phyloP scores from a whole-genome alignment of 1,139 yeast genomes.

The Kurtzmaniella natalensis region DNA sequence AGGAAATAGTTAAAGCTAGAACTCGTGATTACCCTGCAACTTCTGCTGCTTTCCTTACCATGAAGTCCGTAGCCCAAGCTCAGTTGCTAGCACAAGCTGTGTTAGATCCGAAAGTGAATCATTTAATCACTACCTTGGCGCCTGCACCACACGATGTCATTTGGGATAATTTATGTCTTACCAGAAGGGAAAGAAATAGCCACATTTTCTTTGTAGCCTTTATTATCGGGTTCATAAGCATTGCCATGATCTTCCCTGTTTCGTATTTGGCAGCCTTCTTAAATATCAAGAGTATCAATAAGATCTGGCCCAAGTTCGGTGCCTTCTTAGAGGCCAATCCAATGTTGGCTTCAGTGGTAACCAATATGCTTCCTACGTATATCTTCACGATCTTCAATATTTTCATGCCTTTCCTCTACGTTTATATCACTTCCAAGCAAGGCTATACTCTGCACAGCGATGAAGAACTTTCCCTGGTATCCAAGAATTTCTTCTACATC shows the following conservation, averaged over 20 bases:
- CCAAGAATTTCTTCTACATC: constrained; percentile 79
- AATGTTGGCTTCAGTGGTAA: constrained; percentile 59
- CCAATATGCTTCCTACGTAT: constrained; percentile 76
- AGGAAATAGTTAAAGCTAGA: constrained; percentile 53
- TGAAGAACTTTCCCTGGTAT: constrained; percentile 70
- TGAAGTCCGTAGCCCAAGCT: constrained; percentile 82
- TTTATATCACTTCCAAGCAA: constrained; percentile 63
- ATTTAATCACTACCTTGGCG: constrained; percentile 68
- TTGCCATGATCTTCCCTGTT: constrained; percentile 70
- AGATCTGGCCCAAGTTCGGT: constrained; percentile 72
- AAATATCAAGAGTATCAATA: constrained; percentile 62
- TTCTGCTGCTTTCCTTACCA: constrained; percentile 69
- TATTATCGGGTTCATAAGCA: constrained; percentile 58
- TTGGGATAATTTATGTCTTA: constrained; percentile 70
- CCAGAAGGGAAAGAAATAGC: constrained; percentile 51
- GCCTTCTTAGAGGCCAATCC: constrained; percentile 52
- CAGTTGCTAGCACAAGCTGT: constrained; percentile 90
- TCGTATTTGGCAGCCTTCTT: constrained; percentile 68
- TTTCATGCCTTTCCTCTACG: constrained; percentile 70
- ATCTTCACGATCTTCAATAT: constrained; percentile 71
- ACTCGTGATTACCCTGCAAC: constrained; percentile 59
- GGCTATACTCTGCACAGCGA: constrained; percentile 80
- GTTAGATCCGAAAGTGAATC: constrained; percentile 72
- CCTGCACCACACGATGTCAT: constrained; percentile 86
- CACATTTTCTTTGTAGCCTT: constrained; percentile 62